Evolutionary conservation across 176 grass and related monocot species (phyloP), one percentile per base, ranked within the genome.

Genomic region (Carex pumila): DNA sequence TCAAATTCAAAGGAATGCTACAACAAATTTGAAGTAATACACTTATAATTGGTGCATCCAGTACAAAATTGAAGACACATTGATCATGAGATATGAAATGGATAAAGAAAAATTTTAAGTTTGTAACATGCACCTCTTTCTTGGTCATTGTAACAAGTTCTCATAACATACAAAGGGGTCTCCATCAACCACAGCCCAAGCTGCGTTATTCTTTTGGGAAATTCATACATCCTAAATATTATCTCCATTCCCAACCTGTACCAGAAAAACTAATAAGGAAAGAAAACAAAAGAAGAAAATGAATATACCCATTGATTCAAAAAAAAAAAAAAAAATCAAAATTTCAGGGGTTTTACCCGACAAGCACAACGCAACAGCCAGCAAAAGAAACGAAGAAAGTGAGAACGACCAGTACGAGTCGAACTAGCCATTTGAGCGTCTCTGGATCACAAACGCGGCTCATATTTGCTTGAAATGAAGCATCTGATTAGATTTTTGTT

Each of bases 181-280:
- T 65, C 79, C 79, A 81, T 81, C 19, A 81, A 36, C 59, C 18
- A 21, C 79, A 81, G 37, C 39, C 79, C 79, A 47, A 81, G 31
- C 36, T 65, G 30, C 12, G 79, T 81, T 12, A 81, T 81, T 32
- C 18, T 45, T 29, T 65, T 81, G 15, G 79, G 59, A 50, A 81
- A 81, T 65, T 81, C 58, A 19, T 3, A 43, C 21, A 36, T 62
- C 32, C 60, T 63, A 62, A 81, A 81, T 41, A 81, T 64, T 9
- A 81, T 41, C 79, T 43, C 36, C 52, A 61, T 21, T 1, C 52
- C 55, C 79, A 81, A 64, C 17, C 79, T 81, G 56, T 41, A 81
- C 58, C 56, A 64, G 43, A 47, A 75, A 74, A 75, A 21, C 18
- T n/a, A 61, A 61, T 61, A 19, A 61, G 59, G 59, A 61, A 61